Conservation (phyloP, 1,284 basidiomycete species). For the Moesziomyces sp. region DNA sequence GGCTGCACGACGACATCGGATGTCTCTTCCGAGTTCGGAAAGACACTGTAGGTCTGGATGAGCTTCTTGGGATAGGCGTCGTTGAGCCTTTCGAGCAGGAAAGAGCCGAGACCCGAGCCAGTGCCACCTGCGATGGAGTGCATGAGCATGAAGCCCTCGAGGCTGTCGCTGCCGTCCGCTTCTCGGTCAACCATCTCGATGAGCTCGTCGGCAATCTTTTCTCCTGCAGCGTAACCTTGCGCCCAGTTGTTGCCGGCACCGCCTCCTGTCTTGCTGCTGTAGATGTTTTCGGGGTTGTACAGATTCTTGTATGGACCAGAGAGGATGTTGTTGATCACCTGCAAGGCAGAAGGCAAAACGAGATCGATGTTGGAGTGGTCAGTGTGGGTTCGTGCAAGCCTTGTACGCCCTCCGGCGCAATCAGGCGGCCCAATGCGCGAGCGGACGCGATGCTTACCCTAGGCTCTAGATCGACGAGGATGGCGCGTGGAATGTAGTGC, state of each 20-base stretch:
- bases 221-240: conserved; percentile 84
- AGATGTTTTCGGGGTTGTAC: conserved; percentile 99
- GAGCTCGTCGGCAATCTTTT: conserved; percentile 92
- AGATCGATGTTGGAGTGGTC: background rate
- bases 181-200: conserved; percentile 99
- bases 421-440: background rate
- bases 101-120: conserved; percentile 96
- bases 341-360: conserved; percentile 1
- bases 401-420: too few relatives aligned
- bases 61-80: conserved; percentile 99
- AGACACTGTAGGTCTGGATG: conserved; percentile 99
- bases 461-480: conserved; percentile 97
- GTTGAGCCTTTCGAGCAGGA: conserved; percentile 92
- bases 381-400: too few relatives aligned
- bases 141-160: conserved; percentile 99
- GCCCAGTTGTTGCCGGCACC: conserved; percentile 99
- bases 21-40: conserved; percentile 77
- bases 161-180: conserved; percentile 95
- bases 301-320: conserved; percentile 89
- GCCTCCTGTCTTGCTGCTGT: conserved; percentile 91
- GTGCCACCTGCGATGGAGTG: conserved; percentile 99
- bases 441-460: conserved; percentile 74
- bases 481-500: conserved; percentile 96
- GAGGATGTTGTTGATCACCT: conserved; percentile 97
- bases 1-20: conserved; percentile 80